Base-by-base conservation (phyloP, 208 protist species). In the Trypanosoma lewisi region DNA sequence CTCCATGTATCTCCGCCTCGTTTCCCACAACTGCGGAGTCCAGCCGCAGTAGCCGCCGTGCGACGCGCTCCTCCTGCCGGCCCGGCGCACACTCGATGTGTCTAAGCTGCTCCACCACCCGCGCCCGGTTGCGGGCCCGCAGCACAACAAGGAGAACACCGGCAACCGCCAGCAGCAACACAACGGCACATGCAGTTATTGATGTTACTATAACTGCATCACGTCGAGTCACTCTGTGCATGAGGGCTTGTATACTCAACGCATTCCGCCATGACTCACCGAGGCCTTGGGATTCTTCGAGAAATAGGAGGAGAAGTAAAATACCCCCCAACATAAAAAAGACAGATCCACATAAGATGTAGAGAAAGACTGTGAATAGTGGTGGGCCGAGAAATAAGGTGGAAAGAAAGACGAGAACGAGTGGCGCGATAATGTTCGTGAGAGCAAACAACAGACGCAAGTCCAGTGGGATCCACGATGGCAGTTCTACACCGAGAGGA, bases 371-470 rank as follows among this genome's bases (percentile, higher is more conserved):
- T 16, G 47, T 52, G 28, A 63, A 64, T 1, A 42, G 49, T 0
- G 37, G 36, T 33, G 65, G 65, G 6, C 65, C 65, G 4, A 71
- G 41, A 9, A 71, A 2, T 14, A 59, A 19, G 0, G 57, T 50
- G 19, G 50, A 52, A 23, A 71, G 23, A 27, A 63, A 28, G 2
- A 63, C 57, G 28, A 71, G 49, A 7, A 27, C 30, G 14, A 72
- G 19, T 14, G 71, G 71, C 11, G 21, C 28, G 2, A 77, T 5
- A 47, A 77, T 47, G 36, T 63, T 66, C 47, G 67, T 70, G 27
- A 72, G 23, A 6, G 42, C 41, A 55, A 77, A 77, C 19, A 56
- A 14, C 30, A 61, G 16, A 11, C 64, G 71, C 5, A 73, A 12
- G 55, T 77, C 64, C 0, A 59, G 23, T 21, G 71, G 64, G 5